Conservation (phyloP, 1,284 basidiomycete species). For the Ceratobasidium sp. region DNA sequence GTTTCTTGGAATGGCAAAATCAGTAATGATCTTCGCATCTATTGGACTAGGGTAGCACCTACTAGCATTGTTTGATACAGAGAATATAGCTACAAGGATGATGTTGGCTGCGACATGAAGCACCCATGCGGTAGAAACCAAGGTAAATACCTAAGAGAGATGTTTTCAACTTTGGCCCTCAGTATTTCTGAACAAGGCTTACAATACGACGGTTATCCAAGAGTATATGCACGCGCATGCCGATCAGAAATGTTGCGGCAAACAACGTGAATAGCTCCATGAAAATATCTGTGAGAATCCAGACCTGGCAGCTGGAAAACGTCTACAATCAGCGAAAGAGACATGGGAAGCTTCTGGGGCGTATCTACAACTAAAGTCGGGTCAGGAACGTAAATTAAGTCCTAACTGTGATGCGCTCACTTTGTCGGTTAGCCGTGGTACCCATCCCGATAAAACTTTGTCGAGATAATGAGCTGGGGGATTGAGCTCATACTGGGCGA, state of each 20-base stretch:
- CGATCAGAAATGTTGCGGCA: conserved; percentile 40
- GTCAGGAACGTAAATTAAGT: not conserved
- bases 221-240: conserved; percentile 40
- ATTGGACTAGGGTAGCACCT: not conserved
- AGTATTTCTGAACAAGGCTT: not conserved
- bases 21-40: not conserved
- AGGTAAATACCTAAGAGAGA: conserved; percentile 24
- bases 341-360: not conserved
- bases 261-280: conserved; percentile 39
- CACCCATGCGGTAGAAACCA: conserved; percentile 30
- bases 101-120: conserved; percentile 32
- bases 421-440: conserved; percentile 30
- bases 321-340: not conserved
- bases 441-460: conserved; percentile 9
- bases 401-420: not conserved
- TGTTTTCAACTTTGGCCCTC: not conserved
- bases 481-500: not conserved
- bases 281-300: conserved; percentile 32
- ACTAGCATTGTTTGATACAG: conserved; percentile 22
- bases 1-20: not conserved
- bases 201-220: conserved; percentile 38
- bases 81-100: conserved; percentile 18
- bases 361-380: conserved; percentile 12
- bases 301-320: conserved; percentile 28
- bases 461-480: not conserved